phyloP scores from a whole-genome alignment of 2,329 filamentous ascomycete species.

The Sporothrix luriei region DNA sequence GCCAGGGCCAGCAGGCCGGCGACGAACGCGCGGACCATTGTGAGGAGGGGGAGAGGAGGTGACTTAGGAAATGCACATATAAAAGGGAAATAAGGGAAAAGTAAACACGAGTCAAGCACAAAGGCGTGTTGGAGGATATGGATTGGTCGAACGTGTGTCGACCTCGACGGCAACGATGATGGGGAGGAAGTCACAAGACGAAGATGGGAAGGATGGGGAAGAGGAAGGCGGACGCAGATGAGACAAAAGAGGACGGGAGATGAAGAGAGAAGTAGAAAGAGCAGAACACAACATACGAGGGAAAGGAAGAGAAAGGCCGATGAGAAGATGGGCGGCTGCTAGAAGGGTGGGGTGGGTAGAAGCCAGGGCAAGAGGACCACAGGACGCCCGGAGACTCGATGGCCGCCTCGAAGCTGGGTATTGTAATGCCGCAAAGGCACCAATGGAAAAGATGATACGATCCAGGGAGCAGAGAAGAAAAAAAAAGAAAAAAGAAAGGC shows the following conservation, averaged over 20 bases:
- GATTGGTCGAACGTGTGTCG: conserved; percentile 18
- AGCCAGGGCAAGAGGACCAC: neutral
- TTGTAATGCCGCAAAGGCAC: neutral
- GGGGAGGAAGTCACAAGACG: conserved; percentile 6
- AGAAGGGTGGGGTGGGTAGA: conserved; percentile 5
- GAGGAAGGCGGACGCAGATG: neutral
- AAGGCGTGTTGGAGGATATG: neutral
- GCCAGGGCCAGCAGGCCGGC: conserved; percentile 32
- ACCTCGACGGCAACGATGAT: conserved; percentile 11
- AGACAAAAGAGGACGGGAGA: conserved; percentile 10
- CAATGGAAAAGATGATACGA: conserved; percentile 18
- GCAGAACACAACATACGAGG: conserved; percentile 16
- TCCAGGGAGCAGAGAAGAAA: neutral
- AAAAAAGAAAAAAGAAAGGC: neutral
- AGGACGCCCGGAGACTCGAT: neutral
- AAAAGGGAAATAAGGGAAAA: neutral
- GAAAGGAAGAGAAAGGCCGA: conserved; percentile 19
- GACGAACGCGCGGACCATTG: conserved; percentile 30
- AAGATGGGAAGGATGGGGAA: neutral
- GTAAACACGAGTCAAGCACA: conserved; percentile 20
- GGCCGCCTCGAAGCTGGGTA: neutral
- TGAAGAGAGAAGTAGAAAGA: conserved; percentile 2
- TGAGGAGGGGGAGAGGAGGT: neutral
- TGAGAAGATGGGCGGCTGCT: conserved; percentile 15
- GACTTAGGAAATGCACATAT: neutral